These are phyloP conservation scores for Apiospora marii DNA, from an alignment of 2,329 filamentous ascomycete genomes.

Conservation along the genomic window DNA sequence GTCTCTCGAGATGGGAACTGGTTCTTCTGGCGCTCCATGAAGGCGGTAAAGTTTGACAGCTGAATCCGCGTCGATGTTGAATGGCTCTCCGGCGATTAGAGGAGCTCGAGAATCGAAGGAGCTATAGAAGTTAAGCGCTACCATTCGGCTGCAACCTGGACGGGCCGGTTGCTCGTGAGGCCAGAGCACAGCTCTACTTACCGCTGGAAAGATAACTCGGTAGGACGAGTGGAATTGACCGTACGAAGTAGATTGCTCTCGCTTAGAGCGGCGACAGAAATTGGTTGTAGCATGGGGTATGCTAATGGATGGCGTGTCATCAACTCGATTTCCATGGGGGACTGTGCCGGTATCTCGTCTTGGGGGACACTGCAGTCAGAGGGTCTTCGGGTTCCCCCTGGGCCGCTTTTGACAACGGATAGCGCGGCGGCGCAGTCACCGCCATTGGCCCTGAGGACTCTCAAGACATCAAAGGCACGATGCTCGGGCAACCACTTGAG, in stretches of 20 bases:
- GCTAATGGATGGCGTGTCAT: conserved; percentile 6
- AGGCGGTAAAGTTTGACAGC: conserved; percentile 21
- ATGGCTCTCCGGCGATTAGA: background rate
- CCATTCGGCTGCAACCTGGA: background rate
- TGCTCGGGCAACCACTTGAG: conserved; percentile 23
- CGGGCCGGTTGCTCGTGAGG: background rate
- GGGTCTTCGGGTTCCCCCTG: background rate
- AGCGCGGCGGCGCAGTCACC: conserved; percentile 21
- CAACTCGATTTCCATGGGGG: conserved; percentile 18
- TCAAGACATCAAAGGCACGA: conserved; percentile 10
- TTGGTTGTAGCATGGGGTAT: conserved; percentile 18
- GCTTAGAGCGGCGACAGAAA: background rate
- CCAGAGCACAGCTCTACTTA: background rate
- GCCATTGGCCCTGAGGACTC: conserved; percentile 15
- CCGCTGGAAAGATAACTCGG: background rate
- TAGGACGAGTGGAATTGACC: background rate
- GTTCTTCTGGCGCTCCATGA: background rate
- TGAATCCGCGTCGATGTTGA: conserved; percentile 21
- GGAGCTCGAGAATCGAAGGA: background rate
- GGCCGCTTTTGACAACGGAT: background rate
- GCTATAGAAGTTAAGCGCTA: conserved; percentile 6
- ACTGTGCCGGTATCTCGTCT: background rate
- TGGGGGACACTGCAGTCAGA: background rate
- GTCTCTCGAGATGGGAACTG: background rate
- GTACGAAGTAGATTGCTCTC: conserved; percentile 20